These are phyloP conservation scores for Neurospora discreta DNA, from an alignment of 495 filamentous ascomycete species.

Conservation along the genomic window DNA sequence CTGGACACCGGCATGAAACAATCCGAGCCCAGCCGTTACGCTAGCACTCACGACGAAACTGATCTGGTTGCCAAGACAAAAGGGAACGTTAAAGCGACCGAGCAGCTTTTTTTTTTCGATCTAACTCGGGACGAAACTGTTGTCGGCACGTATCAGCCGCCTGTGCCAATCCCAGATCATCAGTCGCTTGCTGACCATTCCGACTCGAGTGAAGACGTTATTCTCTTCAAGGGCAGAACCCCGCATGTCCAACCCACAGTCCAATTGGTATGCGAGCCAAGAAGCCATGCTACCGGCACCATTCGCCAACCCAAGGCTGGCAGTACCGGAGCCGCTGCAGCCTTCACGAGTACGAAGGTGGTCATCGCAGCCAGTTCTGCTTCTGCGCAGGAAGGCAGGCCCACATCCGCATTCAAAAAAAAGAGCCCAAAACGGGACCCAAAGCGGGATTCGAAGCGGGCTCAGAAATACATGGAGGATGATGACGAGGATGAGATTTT, in stretches of 20 bases:
- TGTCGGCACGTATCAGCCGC: not conserved
- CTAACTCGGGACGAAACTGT: constrained; percentile 11
- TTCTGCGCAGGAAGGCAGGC: not conserved
- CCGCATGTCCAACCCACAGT: constrained; percentile 3
- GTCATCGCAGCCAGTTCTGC: not conserved
- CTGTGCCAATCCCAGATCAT: constrained; percentile 2
- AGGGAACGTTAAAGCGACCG: not conserved
- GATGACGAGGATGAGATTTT: constrained; percentile 43
- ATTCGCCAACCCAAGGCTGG: not conserved
- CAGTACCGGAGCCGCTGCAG: not conserved
- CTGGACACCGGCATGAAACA: not conserved
- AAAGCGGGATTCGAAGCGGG: not conserved
- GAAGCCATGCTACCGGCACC: not conserved
- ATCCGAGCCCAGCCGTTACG: not conserved
- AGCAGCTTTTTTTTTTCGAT: constrained; percentile 17
- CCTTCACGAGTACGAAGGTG: not conserved
- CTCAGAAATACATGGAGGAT: constrained; percentile 3
- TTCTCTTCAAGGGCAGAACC: constrained; percentile 51
- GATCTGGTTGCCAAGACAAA: not conserved
- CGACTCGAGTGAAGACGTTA: constrained; percentile 54
- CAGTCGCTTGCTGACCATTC: constrained; percentile 31
- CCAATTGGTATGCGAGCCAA: not conserved
- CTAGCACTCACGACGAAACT: not conserved
- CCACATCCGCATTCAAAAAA: not conserved
- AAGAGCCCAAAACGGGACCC: not conserved